phyloP scores from a whole-genome alignment of 768 basidiomycete genomes.

The Rhodotorula graminis region DNA sequence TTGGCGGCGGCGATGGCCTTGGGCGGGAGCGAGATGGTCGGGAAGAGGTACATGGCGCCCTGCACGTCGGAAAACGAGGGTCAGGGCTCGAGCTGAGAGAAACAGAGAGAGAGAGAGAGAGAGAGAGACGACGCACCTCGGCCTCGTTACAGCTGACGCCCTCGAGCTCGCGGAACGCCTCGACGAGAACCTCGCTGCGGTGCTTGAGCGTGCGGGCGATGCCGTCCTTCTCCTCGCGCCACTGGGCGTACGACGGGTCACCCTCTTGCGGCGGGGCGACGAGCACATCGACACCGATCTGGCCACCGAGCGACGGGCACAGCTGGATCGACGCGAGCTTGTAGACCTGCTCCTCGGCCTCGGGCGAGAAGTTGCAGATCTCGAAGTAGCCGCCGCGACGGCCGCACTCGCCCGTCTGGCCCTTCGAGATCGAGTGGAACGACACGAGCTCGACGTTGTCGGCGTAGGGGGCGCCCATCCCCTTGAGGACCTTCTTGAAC shows the following conservation, averaged over 20 bases:
- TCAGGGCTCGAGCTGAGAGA: too few species aligned
- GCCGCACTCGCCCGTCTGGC: conserved; percentile 92
- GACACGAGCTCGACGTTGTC: conserved; percentile 69
- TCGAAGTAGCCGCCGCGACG: conserved; percentile 97
- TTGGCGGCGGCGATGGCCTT: conserved; percentile 70
- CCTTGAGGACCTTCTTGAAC: conserved; percentile 81
- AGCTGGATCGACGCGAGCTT: conserved; percentile 90
- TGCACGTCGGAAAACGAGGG: conserved; percentile 47
- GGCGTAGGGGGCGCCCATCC: conserved; percentile 57
- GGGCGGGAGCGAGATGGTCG: conserved; percentile 67
- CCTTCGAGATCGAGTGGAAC: conserved; percentile 97
- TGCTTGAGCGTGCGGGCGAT: conserved; percentile 70
- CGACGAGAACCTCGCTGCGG: conserved; percentile 68
- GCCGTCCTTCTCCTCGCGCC: conserved; percentile 73
- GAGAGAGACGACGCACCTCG: conserved; percentile 42
- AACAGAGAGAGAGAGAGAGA: conserved; percentile 11
- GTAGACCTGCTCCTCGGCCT: conserved; percentile 80
- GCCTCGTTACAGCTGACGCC: conserved; percentile 88
- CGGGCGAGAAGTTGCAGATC: conserved; percentile 69
- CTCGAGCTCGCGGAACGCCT: conserved; percentile 70
- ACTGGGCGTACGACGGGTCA: conserved; percentile 68
- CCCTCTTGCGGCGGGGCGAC: conserved; percentile 81
- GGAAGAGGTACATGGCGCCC: conserved; percentile 91
- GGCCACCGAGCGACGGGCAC: conserved; percentile 83
- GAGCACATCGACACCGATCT: conserved; percentile 89